Percentiles rank a stretch among this genome's conserved stretches.
Conservation (phyloP, 768 basidiomycete genomes). For the Pulveroboletus sp. region DNA sequence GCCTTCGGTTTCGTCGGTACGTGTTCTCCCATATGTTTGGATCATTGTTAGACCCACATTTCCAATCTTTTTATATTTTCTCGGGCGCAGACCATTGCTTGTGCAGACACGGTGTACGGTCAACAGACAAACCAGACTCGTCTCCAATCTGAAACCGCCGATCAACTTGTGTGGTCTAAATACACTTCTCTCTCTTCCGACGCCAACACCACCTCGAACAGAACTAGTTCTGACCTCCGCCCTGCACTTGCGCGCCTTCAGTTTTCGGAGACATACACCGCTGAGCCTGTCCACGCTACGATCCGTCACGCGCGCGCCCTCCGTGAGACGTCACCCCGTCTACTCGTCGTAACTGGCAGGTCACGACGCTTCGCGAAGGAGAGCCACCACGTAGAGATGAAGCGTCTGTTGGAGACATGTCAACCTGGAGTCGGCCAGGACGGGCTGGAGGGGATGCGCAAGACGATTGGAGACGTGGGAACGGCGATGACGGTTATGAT, state of each 20-base stretch:
- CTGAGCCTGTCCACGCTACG: slow-evolving; percentile 59
- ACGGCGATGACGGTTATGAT: slow-evolving; percentile 67
- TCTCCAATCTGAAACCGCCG: slow-evolving; percentile 81
- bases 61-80: too few species aligned
- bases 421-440: not conserved
- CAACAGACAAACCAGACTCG: slow-evolving; percentile 59
- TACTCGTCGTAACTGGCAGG: slow-evolving; percentile 71
- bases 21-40: not conserved
- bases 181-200: slow-evolving; percentile 40
- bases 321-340: slow-evolving; percentile 29
- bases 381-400: slow-evolving; percentile 68
- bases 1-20: slow-evolving; percentile 2
- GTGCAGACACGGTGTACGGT: slow-evolving; percentile 73
- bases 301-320: slow-evolving; percentile 37
- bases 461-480: slow-evolving; percentile 86
- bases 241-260: slow-evolving; percentile 54
- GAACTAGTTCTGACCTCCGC: slow-evolving; percentile 10
- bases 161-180: slow-evolving; percentile 70
- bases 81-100: slow-evolving; percentile 30
- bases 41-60: too few species aligned
- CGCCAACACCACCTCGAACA: slow-evolving; percentile 3
- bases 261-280: slow-evolving; percentile 57
- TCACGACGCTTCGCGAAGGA: slow-evolving; percentile 72
- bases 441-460: slow-evolving; percentile 43
- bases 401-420: slow-evolving; percentile 51